Evolutionary conservation across 2,329 filamentous ascomycete genomes (phyloP).

Genomic region (Aspergillus puulaauensis): DNA sequence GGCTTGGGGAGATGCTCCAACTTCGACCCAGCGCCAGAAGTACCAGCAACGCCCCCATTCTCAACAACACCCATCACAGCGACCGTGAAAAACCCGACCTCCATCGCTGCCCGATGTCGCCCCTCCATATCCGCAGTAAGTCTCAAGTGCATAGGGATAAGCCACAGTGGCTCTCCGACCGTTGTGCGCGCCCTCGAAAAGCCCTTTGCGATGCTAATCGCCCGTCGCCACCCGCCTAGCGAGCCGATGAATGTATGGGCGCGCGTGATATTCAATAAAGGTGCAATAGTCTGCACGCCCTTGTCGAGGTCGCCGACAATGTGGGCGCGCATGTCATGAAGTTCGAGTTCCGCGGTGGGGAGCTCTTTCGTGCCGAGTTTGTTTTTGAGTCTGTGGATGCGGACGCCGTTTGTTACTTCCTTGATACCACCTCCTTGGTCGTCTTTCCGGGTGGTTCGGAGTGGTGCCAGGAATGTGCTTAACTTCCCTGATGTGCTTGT

Average conservation of each 20-base stretch:
- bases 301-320: constrained; percentile 66
- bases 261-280: constrained; percentile 66
- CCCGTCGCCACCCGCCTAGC: constrained; percentile 39
- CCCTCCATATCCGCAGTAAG: constrained; percentile 40
- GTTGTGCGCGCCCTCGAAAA: constrained; percentile 42
- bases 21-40: constrained; percentile 3
- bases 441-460: constrained; percentile 28
- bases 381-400: constrained; percentile 67
- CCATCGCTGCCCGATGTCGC: constrained; percentile 38
- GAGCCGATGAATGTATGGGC: constrained; percentile 43
- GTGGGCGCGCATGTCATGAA: constrained; percentile 63
- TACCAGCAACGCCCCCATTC: constrained; percentile 44
- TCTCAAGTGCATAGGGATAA: constrained; percentile 43
- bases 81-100: constrained; percentile 37
- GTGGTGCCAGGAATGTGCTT: constrained; percentile 65
- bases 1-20: constrained; percentile 28
- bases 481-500: constrained; percentile 53
- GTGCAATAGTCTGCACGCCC: constrained; percentile 67
- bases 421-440: neutral
- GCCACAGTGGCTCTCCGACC: constrained; percentile 36
- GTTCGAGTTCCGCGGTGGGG: constrained; percentile 70
- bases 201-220: constrained; percentile 40
- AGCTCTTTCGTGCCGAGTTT: constrained; percentile 70
- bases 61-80: constrained; percentile 49
- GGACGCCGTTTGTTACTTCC: constrained; percentile 62